Percentiles rank a stretch among this genome's conserved stretches.
phyloP scores from a whole-genome alignment of 257 asterid genomes.

The Solanum bukasovii region DNA sequence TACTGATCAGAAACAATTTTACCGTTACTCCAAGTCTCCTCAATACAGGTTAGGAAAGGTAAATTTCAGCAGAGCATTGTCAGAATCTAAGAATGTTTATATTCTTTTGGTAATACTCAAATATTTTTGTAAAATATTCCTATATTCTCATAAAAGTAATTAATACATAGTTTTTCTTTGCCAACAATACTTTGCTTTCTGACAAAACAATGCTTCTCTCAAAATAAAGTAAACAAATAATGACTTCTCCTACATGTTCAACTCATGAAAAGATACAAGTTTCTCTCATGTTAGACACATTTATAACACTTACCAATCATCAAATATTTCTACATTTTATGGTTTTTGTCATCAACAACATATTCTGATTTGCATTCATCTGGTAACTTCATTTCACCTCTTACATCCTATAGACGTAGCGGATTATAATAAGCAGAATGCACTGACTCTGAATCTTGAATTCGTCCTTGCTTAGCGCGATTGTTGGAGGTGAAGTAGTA shows the following conservation, averaged over 20 bases:
- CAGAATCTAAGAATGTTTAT: neutral
- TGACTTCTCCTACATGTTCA: neutral
- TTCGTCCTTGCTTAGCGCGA: neutral
- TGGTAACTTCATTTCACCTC: neutral
- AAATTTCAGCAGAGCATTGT: neutral
- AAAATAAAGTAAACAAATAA: neutral
- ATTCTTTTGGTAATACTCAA: neutral
- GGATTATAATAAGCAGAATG: neutral
- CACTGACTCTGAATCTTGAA: neutral
- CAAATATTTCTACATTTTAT: neutral
- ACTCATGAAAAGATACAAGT: neutral
- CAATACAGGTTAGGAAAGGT: neutral
- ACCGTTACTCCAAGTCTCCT: rapidly evolving
- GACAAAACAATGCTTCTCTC: neutral
- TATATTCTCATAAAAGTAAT: neutral
- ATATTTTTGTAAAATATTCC: neutral
- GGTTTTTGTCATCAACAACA: neutral
- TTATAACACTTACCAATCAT: neutral
- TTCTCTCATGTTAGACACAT: neutral
- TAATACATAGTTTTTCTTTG: neutral
- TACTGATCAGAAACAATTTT: neutral
- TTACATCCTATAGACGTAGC: neutral
- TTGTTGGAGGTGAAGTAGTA: neutral
- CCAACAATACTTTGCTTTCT: neutral
- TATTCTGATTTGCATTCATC: neutral